Base-by-base conservation (phyloP, 441 rosid species). In the Daphne laureola region DNA sequence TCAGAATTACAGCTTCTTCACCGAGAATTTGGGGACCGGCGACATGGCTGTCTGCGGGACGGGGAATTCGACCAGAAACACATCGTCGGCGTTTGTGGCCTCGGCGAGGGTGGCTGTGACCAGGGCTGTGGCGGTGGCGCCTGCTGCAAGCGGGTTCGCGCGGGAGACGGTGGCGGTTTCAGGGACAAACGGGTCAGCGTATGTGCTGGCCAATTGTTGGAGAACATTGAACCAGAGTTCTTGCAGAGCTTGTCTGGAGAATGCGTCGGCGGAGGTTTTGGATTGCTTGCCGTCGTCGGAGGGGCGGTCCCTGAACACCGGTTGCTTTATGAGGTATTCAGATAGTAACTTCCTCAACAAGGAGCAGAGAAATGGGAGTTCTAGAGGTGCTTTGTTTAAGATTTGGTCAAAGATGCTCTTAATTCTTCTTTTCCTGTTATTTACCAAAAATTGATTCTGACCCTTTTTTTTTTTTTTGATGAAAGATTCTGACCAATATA, bases 201-300 rank as follows among this genome's bases (percentile, higher is more conserved):
- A 79, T 70, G 96, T 78, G 53, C 68, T 92, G 66, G 90, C 80
- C 17, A 48, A 92, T 66, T 92, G 98, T 68, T 92, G 98, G 98
- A 81, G 69, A 63, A 75, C 79, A 3, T 45, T 92, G 79, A 79
- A 78, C 15, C 61, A 73, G 23, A 84, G 75, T 59, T 69, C 81
- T 57, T 92, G 98, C 73, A 65, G 46, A 61, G 67, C 75, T 18
- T 92, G 98, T 70, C 75, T 86, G 69, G 73, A 74, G 55, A 83
- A 74, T 21, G 98, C 97, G 12, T 81, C 90, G 35, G 70, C 65
- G 2, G 76, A 82, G 14, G 17, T 88, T 44, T 47, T 66, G 38
- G 66, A 62, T 14, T 92, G 98, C 64, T 66, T 92, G 82, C 98
- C 97, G 27, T 68, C 73, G 80, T 84, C 94, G 1, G 96, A 92